Evolutionary conservation across 2,329 filamentous ascomycete species (phyloP).

Genomic region (Cercospora zeina): DNA sequence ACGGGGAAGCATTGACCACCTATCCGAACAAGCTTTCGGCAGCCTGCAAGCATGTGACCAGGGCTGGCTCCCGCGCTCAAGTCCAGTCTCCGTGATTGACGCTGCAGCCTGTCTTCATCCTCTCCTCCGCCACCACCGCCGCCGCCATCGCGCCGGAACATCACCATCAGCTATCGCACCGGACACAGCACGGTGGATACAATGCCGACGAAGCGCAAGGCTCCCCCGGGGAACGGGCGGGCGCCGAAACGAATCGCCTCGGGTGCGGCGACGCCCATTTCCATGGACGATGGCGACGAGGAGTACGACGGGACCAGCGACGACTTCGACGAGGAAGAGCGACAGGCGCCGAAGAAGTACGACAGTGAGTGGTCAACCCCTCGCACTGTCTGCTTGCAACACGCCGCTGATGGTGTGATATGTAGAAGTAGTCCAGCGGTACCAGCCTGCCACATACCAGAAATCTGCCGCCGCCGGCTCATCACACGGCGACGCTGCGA

Average conservation of each 20-base stretch:
- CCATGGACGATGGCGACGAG: slow-evolving; percentile 59
- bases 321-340: slow-evolving; percentile 35
- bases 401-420: slow-evolving; percentile 31
- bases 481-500: slow-evolving; percentile 54
- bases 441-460: slow-evolving; percentile 55
- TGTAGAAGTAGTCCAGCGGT: slow-evolving; percentile 51
- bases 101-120: background rate
- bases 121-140: background rate
- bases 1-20: slow-evolving; percentile 3
- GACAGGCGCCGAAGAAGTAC: slow-evolving; percentile 32
- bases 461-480: slow-evolving; percentile 42
- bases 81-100: slow-evolving; percentile 6
- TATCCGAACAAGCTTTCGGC: slow-evolving; percentile 12
- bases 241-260: slow-evolving; percentile 44
- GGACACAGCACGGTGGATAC: background rate
- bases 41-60: slow-evolving; percentile 1
- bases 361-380: slow-evolving; percentile 44
- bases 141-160: background rate
- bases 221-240: slow-evolving; percentile 39
- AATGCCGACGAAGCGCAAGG: slow-evolving; percentile 45
- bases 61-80: background rate
- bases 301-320: slow-evolving; percentile 56
- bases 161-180: background rate
- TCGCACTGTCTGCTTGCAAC: slow-evolving; percentile 25
- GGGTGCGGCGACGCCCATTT: slow-evolving; percentile 46